These are phyloP conservation scores for Stenogyne calaminthoides DNA, from an alignment of 305 asterid species.

Conservation along the genomic window DNA sequence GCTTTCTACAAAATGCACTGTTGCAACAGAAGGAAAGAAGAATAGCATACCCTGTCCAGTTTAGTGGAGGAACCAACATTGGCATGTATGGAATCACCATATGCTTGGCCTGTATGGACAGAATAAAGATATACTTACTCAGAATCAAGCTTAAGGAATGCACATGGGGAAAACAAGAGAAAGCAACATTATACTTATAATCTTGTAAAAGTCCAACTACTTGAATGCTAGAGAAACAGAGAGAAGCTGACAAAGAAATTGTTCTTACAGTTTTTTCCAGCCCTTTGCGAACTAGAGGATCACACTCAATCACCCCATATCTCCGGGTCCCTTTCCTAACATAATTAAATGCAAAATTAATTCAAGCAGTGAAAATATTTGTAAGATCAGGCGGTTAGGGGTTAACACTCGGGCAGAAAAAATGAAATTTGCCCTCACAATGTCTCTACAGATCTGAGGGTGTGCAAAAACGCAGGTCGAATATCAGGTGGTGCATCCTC, in stretches of 20 bases:
- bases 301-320: conserved; percentile 95
- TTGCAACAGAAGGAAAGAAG: conserved; percentile 18
- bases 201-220: conserved; percentile 5
- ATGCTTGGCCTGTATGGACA: conserved; percentile 79
- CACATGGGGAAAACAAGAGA: conserved; percentile 16
- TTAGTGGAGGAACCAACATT: conserved; percentile 91
- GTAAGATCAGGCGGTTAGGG: conserved; percentile 14
- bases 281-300: conserved; percentile 93
- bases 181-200: not conserved
- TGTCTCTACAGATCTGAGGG: conserved; percentile 73
- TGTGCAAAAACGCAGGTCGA: conserved; percentile 92
- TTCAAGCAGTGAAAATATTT: conserved; percentile 12
- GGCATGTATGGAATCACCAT: conserved; percentile 99
- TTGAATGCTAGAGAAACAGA: not conserved
- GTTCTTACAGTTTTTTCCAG: conserved; percentile 86
- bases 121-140: conserved; percentile 21
- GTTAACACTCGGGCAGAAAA: conserved; percentile 11
- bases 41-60: conserved; percentile 89
- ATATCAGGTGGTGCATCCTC: conserved; percentile 84
- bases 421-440: conserved; percentile 52
- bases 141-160: conserved; percentile 7
- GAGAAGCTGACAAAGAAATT: not conserved
- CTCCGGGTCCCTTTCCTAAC: conserved; percentile 72
- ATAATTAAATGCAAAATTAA: not conserved
- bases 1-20: conserved; percentile 4